phyloP scores from a whole-genome alignment of 2,329 filamentous ascomycete species.

The Lithohypha guttulata region DNA sequence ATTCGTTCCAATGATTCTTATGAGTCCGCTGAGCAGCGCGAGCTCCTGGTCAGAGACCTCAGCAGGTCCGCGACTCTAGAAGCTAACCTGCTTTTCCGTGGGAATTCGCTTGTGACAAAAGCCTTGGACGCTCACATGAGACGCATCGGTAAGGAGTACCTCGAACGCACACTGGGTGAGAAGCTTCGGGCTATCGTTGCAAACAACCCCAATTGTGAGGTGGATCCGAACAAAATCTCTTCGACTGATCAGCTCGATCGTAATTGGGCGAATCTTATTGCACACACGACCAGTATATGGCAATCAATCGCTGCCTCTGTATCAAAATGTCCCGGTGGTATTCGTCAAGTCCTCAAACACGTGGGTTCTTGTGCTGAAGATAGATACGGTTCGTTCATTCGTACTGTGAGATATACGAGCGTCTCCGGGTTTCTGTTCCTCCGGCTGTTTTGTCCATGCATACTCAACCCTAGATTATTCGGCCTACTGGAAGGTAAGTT shows the following conservation, averaged over 20 bases:
- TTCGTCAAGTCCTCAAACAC: slow-evolving; percentile 79
- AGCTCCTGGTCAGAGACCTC: slow-evolving; percentile 52
- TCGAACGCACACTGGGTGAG: slow-evolving; percentile 76
- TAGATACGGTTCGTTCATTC: slow-evolving; percentile 82
- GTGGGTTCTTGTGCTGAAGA: slow-evolving; percentile 88
- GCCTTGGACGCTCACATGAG: slow-evolving; percentile 94
- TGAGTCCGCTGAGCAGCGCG: slow-evolving; percentile 46
- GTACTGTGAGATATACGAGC: slow-evolving; percentile 83
- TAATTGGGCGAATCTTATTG: slow-evolving; percentile 70
- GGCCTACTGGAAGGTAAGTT: slow-evolving; percentile 61
- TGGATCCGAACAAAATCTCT: slow-evolving; percentile 71
- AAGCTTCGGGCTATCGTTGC: slow-evolving; percentile 85
- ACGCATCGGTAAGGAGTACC: slow-evolving; percentile 79
- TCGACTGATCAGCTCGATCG: slow-evolving; percentile 61
- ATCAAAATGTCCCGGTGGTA: slow-evolving; percentile 63
- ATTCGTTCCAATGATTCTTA: slow-evolving; percentile 51
- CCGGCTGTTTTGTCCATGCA: slow-evolving; percentile 91
- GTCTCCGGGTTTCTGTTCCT: slow-evolving; percentile 92
- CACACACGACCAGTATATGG: slow-evolving; percentile 75
- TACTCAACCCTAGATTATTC: slow-evolving; percentile 88
- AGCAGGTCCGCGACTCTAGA: slow-evolving; percentile 59
- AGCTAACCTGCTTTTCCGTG: slow-evolving; percentile 87
- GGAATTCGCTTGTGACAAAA: slow-evolving; percentile 88
- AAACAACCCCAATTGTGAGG: slow-evolving; percentile 83
- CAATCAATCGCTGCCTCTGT: slow-evolving; percentile 68